Percentiles rank a stretch among this genome's conserved stretches.
Evolutionary conservation across 2,329 filamentous ascomycete species (phyloP).

Genomic region (Fusarium continuum): DNA sequence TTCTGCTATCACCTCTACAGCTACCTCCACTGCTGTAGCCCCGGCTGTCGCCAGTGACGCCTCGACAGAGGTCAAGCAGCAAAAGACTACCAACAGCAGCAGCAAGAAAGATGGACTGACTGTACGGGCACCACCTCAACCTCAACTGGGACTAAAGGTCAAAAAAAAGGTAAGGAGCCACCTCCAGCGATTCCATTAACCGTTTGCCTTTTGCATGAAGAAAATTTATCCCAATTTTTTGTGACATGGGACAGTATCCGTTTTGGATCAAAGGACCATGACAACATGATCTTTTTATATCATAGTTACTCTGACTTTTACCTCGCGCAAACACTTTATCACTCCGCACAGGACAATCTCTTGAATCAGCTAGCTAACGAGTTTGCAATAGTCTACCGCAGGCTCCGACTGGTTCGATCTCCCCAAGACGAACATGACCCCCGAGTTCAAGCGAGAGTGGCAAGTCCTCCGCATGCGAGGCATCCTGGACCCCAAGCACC

Average conservation of each 20-base stretch:
- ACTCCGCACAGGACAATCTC: neutral
- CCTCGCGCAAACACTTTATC: slow-evolving; percentile 15
- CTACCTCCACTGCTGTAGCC: slow-evolving; percentile 27
- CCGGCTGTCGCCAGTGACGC: slow-evolving; percentile 21
- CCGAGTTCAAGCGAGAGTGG: slow-evolving; percentile 87
- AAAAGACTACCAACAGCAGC: slow-evolving; percentile 30
- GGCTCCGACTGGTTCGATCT: slow-evolving; percentile 89
- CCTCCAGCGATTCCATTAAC: neutral
- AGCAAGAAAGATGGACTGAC: slow-evolving; percentile 40
- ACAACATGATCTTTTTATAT: slow-evolving; percentile 63
- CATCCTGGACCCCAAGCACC: slow-evolving; percentile 89
- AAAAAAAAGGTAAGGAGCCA: slow-evolving; percentile 45
- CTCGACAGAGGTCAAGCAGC: slow-evolving; percentile 25
- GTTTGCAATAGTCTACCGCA: slow-evolving; percentile 62
- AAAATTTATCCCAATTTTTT: slow-evolving; percentile 47
- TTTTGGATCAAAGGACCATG: slow-evolving; percentile 64
- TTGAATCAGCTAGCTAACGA: slow-evolving; percentile 26
- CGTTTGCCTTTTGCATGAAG: slow-evolving; percentile 51
- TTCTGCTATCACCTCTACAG: slow-evolving; percentile 17
- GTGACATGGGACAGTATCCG: slow-evolving; percentile 53
- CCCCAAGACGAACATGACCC: slow-evolving; percentile 83
- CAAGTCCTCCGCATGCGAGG: slow-evolving; percentile 90
- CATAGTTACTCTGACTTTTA: slow-evolving; percentile 78
- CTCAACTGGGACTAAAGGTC: slow-evolving; percentile 29
- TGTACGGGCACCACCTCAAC: slow-evolving; percentile 40